A percentile compares a stretch with the other conserved stretches of the same genome.
Evolutionary conservation across 2,329 filamentous ascomycete genomes (phyloP).

Genomic region (Penicillium crustosum): DNA sequence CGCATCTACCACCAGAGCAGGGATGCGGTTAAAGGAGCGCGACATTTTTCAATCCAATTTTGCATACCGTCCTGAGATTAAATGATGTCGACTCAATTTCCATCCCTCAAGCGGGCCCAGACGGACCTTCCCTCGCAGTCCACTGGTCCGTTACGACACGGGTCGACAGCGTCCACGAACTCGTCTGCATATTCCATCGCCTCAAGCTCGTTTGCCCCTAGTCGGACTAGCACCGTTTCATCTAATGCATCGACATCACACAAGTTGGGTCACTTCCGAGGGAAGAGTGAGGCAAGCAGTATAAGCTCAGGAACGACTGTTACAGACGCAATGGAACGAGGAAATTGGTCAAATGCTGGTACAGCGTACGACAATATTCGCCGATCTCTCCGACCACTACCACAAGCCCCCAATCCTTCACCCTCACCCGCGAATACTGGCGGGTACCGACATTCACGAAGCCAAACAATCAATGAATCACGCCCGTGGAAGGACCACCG

Average conservation of each 20-base stretch:
- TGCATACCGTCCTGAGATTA: slow-evolving; percentile 30
- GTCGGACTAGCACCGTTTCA: slow-evolving; percentile 67
- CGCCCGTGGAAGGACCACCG: slow-evolving; percentile 37
- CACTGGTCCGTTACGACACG: slow-evolving; percentile 53
- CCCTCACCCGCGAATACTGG: slow-evolving; percentile 38
- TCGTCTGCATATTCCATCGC: slow-evolving; percentile 54
- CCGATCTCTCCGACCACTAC: slow-evolving; percentile 73
- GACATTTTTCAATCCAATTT: slow-evolving; percentile 28
- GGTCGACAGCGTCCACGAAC: slow-evolving; percentile 55
- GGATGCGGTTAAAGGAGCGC: slow-evolving; percentile 41
- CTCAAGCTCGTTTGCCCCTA: slow-evolving; percentile 52
- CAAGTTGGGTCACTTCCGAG: slow-evolving; percentile 64
- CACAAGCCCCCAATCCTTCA: slow-evolving; percentile 60
- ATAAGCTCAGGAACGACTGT: slow-evolving; percentile 46
- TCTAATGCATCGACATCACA: slow-evolving; percentile 65
- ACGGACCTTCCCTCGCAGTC: slow-evolving; percentile 43
- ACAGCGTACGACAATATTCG: slow-evolving; percentile 70
- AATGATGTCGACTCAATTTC: slow-evolving; percentile 43
- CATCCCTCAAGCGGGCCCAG: slow-evolving; percentile 40
- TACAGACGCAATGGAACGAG: slow-evolving; percentile 22
- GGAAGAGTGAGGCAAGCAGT: slow-evolving; percentile 68
- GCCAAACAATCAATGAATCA: slow-evolving; percentile 63
- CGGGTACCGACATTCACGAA: slow-evolving; percentile 50
- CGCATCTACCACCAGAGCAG: slow-evolving; percentile 36
- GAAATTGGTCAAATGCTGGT: slow-evolving; percentile 49